Evolutionary conservation across 2,329 filamentous ascomycete species (phyloP).

Genomic region (Alternaria brassicicola): DNA sequence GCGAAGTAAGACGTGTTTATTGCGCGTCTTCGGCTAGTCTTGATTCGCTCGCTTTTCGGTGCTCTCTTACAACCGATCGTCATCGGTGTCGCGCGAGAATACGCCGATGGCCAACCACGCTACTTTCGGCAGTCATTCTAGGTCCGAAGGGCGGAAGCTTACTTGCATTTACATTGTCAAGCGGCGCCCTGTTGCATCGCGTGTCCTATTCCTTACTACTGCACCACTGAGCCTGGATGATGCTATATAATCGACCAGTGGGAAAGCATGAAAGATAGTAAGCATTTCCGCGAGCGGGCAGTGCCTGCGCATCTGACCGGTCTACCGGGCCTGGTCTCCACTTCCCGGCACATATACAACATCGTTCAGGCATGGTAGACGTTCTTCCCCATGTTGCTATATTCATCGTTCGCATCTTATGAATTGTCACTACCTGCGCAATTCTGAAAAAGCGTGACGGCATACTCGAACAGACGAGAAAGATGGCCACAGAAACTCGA

Average conservation of each 20-base stretch:
- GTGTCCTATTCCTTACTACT: not conserved
- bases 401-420: not conserved
- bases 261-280: not conserved
- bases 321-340: not conserved
- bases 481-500: not conserved
- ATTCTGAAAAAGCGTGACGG: not conserved
- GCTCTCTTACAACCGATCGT: not conserved
- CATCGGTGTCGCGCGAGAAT: not conserved
- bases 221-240: not conserved
- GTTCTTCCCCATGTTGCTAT: not conserved
- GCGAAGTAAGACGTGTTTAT: not conserved
- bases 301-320: not conserved
- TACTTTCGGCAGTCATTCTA: not conserved
- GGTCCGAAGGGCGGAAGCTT: not conserved
- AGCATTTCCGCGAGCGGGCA: not conserved
- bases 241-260: not conserved
- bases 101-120: not conserved
- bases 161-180: not conserved
- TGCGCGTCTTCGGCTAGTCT: not conserved
- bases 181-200: not conserved
- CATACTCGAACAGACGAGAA: not conserved
- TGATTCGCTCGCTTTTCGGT: not conserved
- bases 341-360: not conserved
- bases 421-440: not conserved
- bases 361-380: not conserved